Percentiles rank a stretch among this genome's conserved stretches.
Evolutionary conservation across 768 basidiomycete species (phyloP).

Genomic region (Hydnomerulius pinastri): DNA sequence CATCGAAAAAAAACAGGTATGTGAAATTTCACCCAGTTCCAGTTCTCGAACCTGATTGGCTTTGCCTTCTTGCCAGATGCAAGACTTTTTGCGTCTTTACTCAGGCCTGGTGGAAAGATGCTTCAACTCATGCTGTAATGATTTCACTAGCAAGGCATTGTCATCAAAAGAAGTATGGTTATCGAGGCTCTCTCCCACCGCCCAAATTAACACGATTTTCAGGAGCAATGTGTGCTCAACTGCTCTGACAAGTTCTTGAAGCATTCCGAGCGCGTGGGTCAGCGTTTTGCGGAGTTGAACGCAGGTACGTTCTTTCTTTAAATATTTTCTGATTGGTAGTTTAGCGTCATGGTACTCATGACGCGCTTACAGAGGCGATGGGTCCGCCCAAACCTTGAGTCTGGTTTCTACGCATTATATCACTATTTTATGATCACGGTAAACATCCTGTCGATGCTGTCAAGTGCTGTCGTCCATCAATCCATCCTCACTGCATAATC

Average conservation of each 20-base stretch:
- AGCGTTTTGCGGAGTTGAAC: constrained; percentile 89
- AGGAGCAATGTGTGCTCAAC: constrained; percentile 90
- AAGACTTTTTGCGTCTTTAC: constrained; percentile 96
- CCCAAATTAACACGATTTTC: constrained; percentile 13
- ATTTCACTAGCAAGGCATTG: constrained; percentile 94
- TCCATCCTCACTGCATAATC: neutral
- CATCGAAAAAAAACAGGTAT: constrained; percentile 96
- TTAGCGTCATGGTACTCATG: neutral
- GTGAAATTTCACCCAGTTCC: constrained; percentile 8
- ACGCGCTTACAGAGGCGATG: constrained; percentile 33
- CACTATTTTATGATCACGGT: constrained; percentile 2
- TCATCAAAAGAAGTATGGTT: constrained; percentile 83
- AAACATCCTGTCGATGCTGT: constrained; percentile 8
- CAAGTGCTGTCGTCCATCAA: constrained; percentile 9
- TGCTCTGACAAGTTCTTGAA: constrained; percentile 98
- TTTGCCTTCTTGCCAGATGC: constrained; percentile 65
- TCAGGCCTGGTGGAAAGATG: constrained; percentile 94
- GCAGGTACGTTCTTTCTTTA: constrained; percentile 61
- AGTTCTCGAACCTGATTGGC: constrained; percentile 1
- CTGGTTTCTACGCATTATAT: neutral
- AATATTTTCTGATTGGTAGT: neutral
- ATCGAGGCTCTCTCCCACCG: neutral
- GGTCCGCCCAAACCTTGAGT: constrained; percentile 30
- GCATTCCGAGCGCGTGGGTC: constrained; percentile 90
- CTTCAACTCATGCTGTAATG: constrained; percentile 93